Base-by-base conservation (phyloP, 352 stramenopile species). In the Phytophthora pluvialis region DNA sequence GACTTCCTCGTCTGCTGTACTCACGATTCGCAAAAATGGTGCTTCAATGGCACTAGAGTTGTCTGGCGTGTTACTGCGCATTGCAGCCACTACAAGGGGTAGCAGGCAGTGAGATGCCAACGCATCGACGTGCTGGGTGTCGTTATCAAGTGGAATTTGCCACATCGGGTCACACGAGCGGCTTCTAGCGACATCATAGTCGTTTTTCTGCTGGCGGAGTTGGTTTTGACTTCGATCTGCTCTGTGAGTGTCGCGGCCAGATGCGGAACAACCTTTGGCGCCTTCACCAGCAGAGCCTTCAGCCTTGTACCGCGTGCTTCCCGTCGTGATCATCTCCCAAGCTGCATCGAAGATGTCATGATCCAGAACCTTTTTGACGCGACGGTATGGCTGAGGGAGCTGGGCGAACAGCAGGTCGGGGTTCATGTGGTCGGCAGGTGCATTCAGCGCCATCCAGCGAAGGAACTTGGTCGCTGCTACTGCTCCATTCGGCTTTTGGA, bases 301-400 rank as follows among this genome's bases (percentile, higher is more conserved):
- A 4, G 73, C 60, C 29, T 78, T 80, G 64, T 76, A 89, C 21
- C 59, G 72, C 9, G 53, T 56, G 36, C 79, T 89, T 40, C 75
- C 67, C 13, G 63, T 53, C 16, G 53, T 73, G 68, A 89, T 89
- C 5, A 60, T 42, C 5, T 78, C 52, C 77, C 81, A 91, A 33
- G 83, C 71, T 16, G 45, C 70, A 39, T 94, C 79, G 6, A 93
- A 58, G 25, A 93, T 88, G 26, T 86, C 70, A 2, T 56, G 28
- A 13, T 95, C 73, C 9, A 91, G 62, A 53, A 95, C 53, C 54
- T 93, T 92, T 18, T 74, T 21, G 10, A 95, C 75, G 11, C 78
- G 77, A 2, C 83, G 81, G 38, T 83, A 93, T 4, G 86, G 86
- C 58, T 95, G 84, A 11, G 86, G 86, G 5, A 93, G 79, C 0